Evolutionary conservation across 2,329 filamentous ascomycete genomes (phyloP).

Genomic region (Neophaeococcomyces aloes): DNA sequence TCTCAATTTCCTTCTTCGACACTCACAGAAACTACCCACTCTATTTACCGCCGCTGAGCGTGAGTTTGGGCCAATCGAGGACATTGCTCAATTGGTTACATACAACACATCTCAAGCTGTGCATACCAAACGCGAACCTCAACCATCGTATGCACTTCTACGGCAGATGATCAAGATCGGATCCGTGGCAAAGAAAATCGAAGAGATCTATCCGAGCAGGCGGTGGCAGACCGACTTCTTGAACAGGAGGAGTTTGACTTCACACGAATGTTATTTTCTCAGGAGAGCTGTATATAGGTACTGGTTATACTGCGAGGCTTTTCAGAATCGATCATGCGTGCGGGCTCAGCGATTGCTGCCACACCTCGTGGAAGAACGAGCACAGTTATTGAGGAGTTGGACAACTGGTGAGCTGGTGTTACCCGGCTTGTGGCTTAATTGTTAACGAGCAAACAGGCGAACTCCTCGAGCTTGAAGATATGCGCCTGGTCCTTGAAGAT

Average conservation of each 20-base stretch:
- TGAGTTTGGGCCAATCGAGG: conserved; percentile 48
- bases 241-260: conserved; percentile 43
- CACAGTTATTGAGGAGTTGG: conserved; percentile 51
- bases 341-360: conserved; percentile 41
- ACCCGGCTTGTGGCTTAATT: background rate
- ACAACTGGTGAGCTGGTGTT: conserved; percentile 26
- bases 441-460: conserved; percentile 26
- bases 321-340: conserved; percentile 43
- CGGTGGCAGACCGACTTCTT: conserved; percentile 50
- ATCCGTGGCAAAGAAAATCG: conserved; percentile 46
- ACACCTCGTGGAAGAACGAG: conserved; percentile 40
- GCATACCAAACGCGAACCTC: conserved; percentile 42
- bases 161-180: conserved; percentile 46
- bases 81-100: conserved; percentile 50
- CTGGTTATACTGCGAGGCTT: conserved; percentile 51
- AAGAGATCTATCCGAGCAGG: conserved; percentile 51
- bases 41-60: conserved; percentile 43
- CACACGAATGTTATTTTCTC: conserved; percentile 40
- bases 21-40: conserved; percentile 45
- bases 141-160: conserved; percentile 46
- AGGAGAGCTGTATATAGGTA: conserved; percentile 50
- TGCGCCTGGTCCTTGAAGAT: conserved; percentile 45
- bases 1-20: conserved; percentile 42
- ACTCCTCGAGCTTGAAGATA: conserved; percentile 50
- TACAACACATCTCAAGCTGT: conserved; percentile 50